Evolutionary conservation across 768 basidiomycete genomes (phyloP), one percentile per base, ranked within the genome.

Genomic region (Collybia sordida): DNA sequence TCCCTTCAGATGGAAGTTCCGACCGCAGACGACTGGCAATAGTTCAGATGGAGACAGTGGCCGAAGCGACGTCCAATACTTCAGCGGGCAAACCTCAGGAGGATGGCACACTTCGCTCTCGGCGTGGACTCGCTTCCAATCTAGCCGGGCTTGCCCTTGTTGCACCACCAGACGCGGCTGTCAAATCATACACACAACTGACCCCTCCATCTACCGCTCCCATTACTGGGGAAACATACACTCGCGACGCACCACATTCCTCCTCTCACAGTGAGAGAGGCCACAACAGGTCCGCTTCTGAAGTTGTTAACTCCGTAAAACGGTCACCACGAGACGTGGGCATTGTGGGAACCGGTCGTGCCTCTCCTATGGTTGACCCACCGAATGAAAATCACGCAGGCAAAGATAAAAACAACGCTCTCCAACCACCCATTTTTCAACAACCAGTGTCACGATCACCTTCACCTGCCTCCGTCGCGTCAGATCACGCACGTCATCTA

Each of bases 11-110:
- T 60, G 82, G 81, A 51, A 77, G 79, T 56, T 69, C 77, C 45
- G 86, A 87, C 68, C 79, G 85, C 59, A 75, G 87, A 43, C 73
- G 85, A 50, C 69, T 87, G 43, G 84, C 84, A 38, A 81, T 89
- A 53, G 79, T 88, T 34, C 75, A 86, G 65, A 73, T 83, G 74
- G 78, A 81, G 64, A 48, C 70, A 34, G 57, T 68, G 35, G 53
- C 55, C 44, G 65, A 74, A 44, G 53, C 57, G 12, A 60, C 62
- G 39, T 59, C 60, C 54, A 65, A 56, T 38, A 51, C 61, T 47
- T 58, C 52, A 46, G 67, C 65, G 17, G 61, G 55, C 17, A 51
- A 63, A 59, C 57, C 62, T 50, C 62, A 64, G 36, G 57, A 65
- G 4, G 51, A 62, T 38, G 56, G 56, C 51, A 65, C 69, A 31